phyloP scores from a whole-genome alignment of 352 stramenopile genomes.

The Phytopythium kandeliae region DNA sequence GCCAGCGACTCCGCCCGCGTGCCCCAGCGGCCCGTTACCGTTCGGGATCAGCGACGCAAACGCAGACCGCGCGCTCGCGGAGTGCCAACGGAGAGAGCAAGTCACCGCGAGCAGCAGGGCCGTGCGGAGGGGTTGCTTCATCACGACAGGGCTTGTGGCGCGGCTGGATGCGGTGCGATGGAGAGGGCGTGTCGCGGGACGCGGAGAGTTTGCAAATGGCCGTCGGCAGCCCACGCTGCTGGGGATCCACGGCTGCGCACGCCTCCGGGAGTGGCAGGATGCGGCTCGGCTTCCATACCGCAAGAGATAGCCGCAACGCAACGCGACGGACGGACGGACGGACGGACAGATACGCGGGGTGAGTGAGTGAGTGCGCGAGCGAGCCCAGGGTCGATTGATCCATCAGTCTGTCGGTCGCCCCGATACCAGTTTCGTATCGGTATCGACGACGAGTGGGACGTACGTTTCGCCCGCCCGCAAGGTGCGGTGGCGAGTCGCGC shows the following conservation, averaged over 20 bases:
- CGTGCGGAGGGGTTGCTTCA: constrained; percentile 4
- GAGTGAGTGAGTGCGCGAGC: too few species aligned
- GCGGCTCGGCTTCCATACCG: too few species aligned
- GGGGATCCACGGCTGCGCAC: not conserved
- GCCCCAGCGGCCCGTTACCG: constrained; percentile 44
- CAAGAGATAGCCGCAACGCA: too few species aligned
- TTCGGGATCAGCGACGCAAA: constrained; percentile 68
- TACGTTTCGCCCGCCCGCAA: too few species aligned
- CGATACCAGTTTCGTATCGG: constrained; percentile 1
- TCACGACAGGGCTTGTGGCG: not conserved
- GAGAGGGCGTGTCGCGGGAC: not conserved
- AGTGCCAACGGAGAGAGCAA: not conserved
- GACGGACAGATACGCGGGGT: too few species aligned
- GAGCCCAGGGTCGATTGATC: too few species aligned
- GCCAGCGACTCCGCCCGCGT: constrained; percentile 37
- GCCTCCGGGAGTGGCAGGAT: too few species aligned
- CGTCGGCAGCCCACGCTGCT: not conserved
- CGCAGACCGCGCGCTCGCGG: constrained; percentile 18
- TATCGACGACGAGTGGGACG: not conserved
- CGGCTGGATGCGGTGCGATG: not conserved
- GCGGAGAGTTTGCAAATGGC: not conserved
- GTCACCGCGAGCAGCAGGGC: constrained; percentile 5
- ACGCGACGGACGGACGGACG: too few species aligned
- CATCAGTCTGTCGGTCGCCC: not conserved
- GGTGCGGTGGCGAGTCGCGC: too few species aligned